Evolutionary conservation across 1,284 basidiomycete genomes (phyloP), one percentile per base, ranked within the genome.

Genomic region (Acaromyces ingoldii): DNA sequence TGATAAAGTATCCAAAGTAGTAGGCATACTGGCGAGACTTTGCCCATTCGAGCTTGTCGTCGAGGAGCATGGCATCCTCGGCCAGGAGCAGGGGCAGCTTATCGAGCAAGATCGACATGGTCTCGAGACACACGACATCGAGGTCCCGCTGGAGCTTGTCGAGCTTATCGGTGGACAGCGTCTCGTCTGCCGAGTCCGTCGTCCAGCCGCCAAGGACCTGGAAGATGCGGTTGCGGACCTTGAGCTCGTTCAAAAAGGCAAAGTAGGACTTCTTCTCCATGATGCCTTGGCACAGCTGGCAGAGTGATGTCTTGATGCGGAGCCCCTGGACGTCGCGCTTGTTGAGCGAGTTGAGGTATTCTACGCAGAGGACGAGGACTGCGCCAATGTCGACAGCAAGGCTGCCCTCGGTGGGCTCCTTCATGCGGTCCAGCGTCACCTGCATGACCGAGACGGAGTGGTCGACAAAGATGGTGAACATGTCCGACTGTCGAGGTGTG

Each of bases 381-480:
- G 65, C 63, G 22, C 69, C 69, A 34, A 72, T 63, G 48, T 72
- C 69, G 24, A 72, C 69, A 40, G 51, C 53, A 33, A 55, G 47
- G 6, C 64, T 67, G 9, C 53, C 52, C 17, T 52, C 53, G 9
- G 19, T 25, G 5, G 28, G n/a, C 31, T 62, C 67, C 6, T n/a
- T 34, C 38, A 70, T 57, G 26, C 69, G 60, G 24, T 55, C 49
- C 9, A 72, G 56, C 19, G 70, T 61, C 63, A 63, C 57, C 19
- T 64, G 58, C 1, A 60, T 60, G n/a, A 72, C 69, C 28, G 58
- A 51, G 34, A 72, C 67, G 37, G 66, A 69, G 53, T 72, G 69
- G 51, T 72, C 69, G 22, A 72, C 67, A 47, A 72, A 72, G 51
- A 72, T 55, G 0, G 69, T 72, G 49, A 61, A 70, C 60, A 69